These are phyloP conservation scores for Starmerella sp. DNA, from an alignment of 805 yeast species.

Conservation along the genomic window DNA sequence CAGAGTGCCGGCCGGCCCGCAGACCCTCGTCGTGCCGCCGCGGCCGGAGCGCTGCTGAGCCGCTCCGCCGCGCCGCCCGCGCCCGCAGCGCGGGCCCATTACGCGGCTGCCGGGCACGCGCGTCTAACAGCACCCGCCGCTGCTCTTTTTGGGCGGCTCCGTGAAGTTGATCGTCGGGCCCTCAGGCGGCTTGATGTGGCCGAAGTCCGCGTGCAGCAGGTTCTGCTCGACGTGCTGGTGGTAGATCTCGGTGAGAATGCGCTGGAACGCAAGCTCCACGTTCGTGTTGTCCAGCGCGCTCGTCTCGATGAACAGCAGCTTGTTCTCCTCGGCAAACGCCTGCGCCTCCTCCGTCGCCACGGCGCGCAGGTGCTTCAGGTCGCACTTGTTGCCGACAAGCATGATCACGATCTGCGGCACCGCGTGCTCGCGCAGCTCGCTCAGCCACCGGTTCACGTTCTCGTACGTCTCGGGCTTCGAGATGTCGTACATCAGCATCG, in stretches of 20 bases:
- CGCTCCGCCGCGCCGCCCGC: no score
- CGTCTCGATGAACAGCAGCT: slow-evolving; percentile 86
- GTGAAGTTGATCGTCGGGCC: slow-evolving; percentile 91
- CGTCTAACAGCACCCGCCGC: slow-evolving; percentile 53
- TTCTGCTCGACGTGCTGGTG: slow-evolving; percentile 89
- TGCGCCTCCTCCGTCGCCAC: slow-evolving; percentile 97
- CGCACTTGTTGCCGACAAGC: slow-evolving; percentile 94
- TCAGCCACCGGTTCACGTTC: slow-evolving; percentile 86
- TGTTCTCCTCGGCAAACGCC: slow-evolving; percentile 72
- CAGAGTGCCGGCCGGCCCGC: no score
- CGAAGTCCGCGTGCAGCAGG: slow-evolving; percentile 68
- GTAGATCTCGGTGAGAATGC: slow-evolving; percentile 81
- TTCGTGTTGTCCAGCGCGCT: slow-evolving; percentile 89
- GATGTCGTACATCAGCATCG: slow-evolving; percentile 88
- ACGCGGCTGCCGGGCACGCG: no score
- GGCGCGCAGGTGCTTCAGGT: slow-evolving; percentile 84
- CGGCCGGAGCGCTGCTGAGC: no score
- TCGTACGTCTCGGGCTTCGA: slow-evolving; percentile 83
- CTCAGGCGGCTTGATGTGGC: slow-evolving; percentile 53
- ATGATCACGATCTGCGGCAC: slow-evolving; percentile 94
- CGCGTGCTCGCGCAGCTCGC: slow-evolving; percentile 91
- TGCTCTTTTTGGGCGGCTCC: slow-evolving; percentile 69
- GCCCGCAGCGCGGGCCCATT: no score
- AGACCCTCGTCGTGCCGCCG: no score
- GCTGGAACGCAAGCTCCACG: slow-evolving; percentile 90